phyloP scores from a whole-genome alignment of 1,139 yeast species.

The Kurtzmaniella natalensis region DNA sequence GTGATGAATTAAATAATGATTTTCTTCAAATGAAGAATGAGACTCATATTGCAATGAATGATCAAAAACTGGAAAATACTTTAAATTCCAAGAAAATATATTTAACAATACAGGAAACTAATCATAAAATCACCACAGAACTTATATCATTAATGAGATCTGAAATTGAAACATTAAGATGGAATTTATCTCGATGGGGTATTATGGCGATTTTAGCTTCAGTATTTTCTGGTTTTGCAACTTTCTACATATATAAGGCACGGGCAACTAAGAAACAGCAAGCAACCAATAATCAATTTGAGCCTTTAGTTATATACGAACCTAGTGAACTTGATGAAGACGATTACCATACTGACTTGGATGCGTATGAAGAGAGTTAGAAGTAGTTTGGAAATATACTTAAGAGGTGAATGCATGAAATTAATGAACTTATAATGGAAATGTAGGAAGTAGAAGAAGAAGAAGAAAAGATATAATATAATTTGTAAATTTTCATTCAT shows the following conservation, averaged over 20 bases:
- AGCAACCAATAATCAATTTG: constrained; percentile 28
- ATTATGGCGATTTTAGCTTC: constrained; percentile 52
- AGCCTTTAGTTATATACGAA: constrained; percentile 43
- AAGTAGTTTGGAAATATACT: no score
- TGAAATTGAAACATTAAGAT: constrained; percentile 82
- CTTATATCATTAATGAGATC: constrained; percentile 78
- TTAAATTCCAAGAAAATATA: constrained; percentile 68
- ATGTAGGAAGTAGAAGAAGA: background rate
- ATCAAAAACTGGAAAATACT: constrained; percentile 82
- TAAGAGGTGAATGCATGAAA: no score
- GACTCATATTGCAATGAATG: constrained; percentile 78
- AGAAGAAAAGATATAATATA: background rate
- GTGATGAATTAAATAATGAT: constrained; percentile 75
- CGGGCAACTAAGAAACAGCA: constrained; percentile 21
- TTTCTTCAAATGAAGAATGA: constrained; percentile 67
- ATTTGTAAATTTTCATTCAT: background rate
- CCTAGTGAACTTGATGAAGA: constrained; percentile 49
- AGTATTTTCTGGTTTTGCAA: constrained; percentile 39
- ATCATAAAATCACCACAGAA: constrained; percentile 81
- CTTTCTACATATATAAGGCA: constrained; percentile 34
- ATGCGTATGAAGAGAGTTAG: constrained; percentile 16
- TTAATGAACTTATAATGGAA: no score
- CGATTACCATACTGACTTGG: constrained; percentile 44
- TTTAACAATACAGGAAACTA: constrained; percentile 74
- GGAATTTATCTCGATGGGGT: constrained; percentile 94